These are phyloP conservation scores for Pythium brachiatum DNA, from an alignment of 352 stramenopile species.

Conservation along the genomic window DNA sequence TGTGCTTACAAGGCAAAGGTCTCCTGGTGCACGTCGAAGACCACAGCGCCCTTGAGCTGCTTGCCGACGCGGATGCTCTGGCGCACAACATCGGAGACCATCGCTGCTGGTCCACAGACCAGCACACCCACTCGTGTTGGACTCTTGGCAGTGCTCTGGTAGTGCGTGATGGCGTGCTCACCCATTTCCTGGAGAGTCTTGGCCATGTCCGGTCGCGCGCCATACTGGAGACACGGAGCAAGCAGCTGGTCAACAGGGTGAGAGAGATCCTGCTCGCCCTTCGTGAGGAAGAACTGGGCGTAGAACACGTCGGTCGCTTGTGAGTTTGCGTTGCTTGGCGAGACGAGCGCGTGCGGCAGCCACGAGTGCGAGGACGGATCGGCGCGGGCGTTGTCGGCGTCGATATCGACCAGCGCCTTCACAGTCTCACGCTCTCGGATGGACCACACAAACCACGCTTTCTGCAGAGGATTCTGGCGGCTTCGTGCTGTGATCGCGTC, in stretches of 20 bases:
- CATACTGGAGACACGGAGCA: neutral
- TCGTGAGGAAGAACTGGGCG: slow-evolving; percentile 2
- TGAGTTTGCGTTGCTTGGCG: neutral
- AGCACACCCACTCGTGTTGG: neutral
- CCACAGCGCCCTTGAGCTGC: neutral
- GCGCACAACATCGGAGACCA: slow-evolving; percentile 4
- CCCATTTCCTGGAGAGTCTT: neutral
- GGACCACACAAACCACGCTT: slow-evolving; percentile 52
- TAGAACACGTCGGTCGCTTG: neutral
- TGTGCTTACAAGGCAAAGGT: slow-evolving; percentile 10
- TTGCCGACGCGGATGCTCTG: neutral
- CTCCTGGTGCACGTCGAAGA: slow-evolving; percentile 18
- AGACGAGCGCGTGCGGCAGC: slow-evolving; percentile 21
- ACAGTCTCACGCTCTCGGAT: slow-evolving; percentile 36
- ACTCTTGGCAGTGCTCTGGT: neutral
- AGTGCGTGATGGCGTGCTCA: neutral
- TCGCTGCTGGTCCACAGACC: neutral
- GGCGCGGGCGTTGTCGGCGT: neutral
- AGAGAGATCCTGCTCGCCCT: neutral
- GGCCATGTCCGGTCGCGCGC: neutral
- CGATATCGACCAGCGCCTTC: slow-evolving; percentile 21
- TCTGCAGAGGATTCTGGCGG: slow-evolving; percentile 17
- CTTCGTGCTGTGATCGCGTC: neutral
- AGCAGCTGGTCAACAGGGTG: neutral
- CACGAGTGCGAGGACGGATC: slow-evolving; percentile 9